These are phyloP conservation scores for Astrothelium macrocarpum DNA, from an alignment of 495 filamentous ascomycete genomes.

Conservation along the genomic window DNA sequence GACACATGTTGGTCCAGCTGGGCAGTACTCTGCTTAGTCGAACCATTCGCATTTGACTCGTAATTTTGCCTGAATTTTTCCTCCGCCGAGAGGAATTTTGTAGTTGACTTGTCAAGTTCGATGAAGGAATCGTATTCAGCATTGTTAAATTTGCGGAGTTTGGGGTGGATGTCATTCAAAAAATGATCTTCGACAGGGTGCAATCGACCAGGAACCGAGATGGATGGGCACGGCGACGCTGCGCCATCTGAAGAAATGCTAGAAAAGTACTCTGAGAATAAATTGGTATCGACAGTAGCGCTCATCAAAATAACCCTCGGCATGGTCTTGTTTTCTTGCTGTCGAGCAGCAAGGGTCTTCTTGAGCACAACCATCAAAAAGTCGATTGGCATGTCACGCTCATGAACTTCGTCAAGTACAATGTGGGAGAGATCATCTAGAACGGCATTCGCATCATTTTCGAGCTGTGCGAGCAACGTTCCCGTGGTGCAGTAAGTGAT, in stretches of 20 bases:
- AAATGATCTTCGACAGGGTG: conserved; percentile 46
- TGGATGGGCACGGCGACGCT: conserved; percentile 35
- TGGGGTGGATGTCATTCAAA: conserved; percentile 40
- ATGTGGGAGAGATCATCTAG: conserved; percentile 43
- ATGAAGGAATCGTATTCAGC: conserved; percentile 22
- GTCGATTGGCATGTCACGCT: conserved; percentile 47
- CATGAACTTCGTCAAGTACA: conserved; percentile 54
- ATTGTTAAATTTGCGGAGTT: conserved; percentile 27
- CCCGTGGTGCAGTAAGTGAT: conserved; percentile 53
- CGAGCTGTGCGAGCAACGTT: conserved; percentile 43
- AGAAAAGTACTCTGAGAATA: conserved; percentile 47
- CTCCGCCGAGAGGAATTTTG: conserved; percentile 33
- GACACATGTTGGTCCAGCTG: not conserved
- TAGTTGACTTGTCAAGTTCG: conserved; percentile 26
- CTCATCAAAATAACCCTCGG: conserved; percentile 52
- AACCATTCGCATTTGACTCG: not conserved
- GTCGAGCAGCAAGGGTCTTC: conserved; percentile 34
- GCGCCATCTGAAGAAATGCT: conserved; percentile 13
- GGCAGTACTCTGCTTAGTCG: not conserved
- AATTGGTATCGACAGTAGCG: conserved; percentile 47
- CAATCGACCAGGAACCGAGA: conserved; percentile 47
- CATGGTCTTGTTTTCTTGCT: conserved; percentile 25
- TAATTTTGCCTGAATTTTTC: conserved; percentile 16
- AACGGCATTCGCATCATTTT: conserved; percentile 33
- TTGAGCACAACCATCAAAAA: conserved; percentile 48